Conservation (phyloP, 805 yeast species). For the Zygotorulaspora sp. region DNA sequence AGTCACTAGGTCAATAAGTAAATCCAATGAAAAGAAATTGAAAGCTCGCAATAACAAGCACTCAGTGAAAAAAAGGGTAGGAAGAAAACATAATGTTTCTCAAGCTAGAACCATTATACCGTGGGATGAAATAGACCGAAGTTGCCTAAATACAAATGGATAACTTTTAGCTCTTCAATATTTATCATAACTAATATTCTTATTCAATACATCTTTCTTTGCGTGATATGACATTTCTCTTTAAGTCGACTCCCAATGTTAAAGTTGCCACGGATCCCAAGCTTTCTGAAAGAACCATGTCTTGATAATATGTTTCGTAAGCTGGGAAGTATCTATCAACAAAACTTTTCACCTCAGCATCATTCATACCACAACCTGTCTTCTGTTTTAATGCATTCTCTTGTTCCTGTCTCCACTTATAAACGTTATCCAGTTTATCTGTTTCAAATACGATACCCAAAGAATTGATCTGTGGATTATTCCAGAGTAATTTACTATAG, state of each 20-base stretch:
- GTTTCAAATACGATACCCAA: conserved; percentile 61
- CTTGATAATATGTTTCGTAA: conserved; percentile 62
- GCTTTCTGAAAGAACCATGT: conserved; percentile 36
- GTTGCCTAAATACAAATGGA: conserved; percentile 8
- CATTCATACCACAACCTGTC: conserved; percentile 77
- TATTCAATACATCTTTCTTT: conserved; percentile 15
- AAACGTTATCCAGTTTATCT: conserved; percentile 54
- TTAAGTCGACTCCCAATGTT: conserved; percentile 28
- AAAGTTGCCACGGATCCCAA: conserved; percentile 31
- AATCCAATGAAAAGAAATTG: conserved; percentile 1
- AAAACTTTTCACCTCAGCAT: conserved; percentile 59
- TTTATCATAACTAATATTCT: background rate
- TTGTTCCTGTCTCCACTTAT: conserved; percentile 73
- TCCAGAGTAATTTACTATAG: conserved; percentile 44
- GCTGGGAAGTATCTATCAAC: conserved; percentile 84
- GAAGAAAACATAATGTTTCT: conserved; percentile 9
- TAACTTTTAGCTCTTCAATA: background rate
- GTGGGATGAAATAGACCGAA: conserved; percentile 28
- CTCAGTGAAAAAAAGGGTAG: conserved; percentile 5
- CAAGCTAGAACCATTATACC: conserved; percentile 27
- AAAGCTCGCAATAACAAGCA: background rate
- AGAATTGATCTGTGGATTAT: conserved; percentile 52
- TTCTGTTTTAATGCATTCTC: conserved; percentile 26
- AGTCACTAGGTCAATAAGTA: conserved; percentile 15
- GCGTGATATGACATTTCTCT: conserved; percentile 22